phyloP scores from a whole-genome alignment of 2,329 filamentous ascomycete species.

The Fusarium heterosporum region DNA sequence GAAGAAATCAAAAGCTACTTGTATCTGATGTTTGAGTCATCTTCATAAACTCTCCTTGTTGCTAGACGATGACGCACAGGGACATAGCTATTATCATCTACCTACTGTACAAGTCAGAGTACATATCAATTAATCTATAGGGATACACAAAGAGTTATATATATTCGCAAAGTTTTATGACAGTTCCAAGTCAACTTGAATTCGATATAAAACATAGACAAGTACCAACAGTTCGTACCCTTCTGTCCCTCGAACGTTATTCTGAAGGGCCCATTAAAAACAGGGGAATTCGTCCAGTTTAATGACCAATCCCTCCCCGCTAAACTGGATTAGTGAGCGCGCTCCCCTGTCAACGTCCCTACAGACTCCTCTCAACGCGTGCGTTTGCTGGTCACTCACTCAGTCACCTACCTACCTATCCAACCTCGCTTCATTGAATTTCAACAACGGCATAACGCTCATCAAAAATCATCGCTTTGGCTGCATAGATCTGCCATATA shows the following conservation, averaged over 20 bases:
- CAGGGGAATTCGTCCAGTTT: slow-evolving; percentile 4
- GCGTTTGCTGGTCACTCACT: slow-evolving; percentile 34
- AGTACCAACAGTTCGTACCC: not conserved
- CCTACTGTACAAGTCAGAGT: not conserved
- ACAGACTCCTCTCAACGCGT: slow-evolving; percentile 40
- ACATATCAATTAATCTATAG: not conserved
- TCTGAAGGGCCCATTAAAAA: not conserved
- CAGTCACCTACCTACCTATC: slow-evolving; percentile 24
- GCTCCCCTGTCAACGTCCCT: slow-evolving; percentile 38
- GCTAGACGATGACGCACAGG: not conserved
- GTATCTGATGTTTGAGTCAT: not conserved
- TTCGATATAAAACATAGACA: not conserved
- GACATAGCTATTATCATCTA: not conserved
- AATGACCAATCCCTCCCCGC: slow-evolving; percentile 19
- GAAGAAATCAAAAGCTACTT: not conserved
- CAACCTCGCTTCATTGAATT: slow-evolving; percentile 28
- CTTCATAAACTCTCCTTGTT: not conserved
- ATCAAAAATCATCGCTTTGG: slow-evolving; percentile 14
- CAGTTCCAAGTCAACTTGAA: not conserved
- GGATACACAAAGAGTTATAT: not conserved
- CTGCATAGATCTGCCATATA: slow-evolving; percentile 8
- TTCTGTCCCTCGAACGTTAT: not conserved
- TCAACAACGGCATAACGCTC: slow-evolving; percentile 31
- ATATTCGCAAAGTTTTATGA: not conserved
- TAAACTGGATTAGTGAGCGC: slow-evolving; percentile 35